Evolutionary conservation across 345 rosid genomes (phyloP).

Genomic region (Moricandia arvensis): DNA sequence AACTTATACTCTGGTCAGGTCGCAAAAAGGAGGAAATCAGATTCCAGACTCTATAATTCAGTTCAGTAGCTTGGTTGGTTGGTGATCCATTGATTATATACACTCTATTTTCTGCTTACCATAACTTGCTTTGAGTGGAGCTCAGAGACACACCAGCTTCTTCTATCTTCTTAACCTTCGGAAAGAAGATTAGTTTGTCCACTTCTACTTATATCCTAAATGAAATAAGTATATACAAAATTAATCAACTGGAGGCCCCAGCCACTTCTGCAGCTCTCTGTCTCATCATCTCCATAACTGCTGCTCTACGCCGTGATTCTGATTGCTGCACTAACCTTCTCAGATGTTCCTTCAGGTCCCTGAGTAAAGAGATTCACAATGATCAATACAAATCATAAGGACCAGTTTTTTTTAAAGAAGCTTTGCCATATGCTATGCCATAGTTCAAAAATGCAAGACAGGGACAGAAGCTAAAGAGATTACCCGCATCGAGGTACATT

Average conservation of each 20-base stretch:
- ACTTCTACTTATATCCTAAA: conserved; percentile 20
- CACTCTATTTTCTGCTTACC: background rate
- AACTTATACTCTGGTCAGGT: background rate
- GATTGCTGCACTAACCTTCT: conserved; percentile 96
- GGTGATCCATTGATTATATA: conserved; percentile 20
- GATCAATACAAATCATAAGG: background rate
- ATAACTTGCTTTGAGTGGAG: background rate
- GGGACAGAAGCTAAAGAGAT: background rate
- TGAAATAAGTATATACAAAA: conserved; percentile 42
- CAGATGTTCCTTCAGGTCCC: conserved; percentile 93
- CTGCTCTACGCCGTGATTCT: conserved; percentile 97
- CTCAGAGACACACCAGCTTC: background rate
- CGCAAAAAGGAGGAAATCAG: background rate
- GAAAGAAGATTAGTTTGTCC: conserved; percentile 20
- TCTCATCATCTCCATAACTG: conserved; percentile 99
- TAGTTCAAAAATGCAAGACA: background rate
- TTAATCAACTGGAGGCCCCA: conserved; percentile 59
- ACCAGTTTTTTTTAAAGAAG: background rate
- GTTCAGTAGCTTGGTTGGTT: conserved; percentile 11
- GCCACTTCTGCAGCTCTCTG: conserved; percentile 99
- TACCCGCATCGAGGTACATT: conserved; percentile 98
- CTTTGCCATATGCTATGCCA: background rate
- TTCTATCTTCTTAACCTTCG: conserved; percentile 32
- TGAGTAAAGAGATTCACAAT: conserved; percentile 40
- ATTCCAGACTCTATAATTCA: conserved; percentile 9